Percentiles rank a stretch among this genome's conserved stretches.
Conservation (phyloP, 139 green algal genomes). For the Tetraselmis chui region DNA sequence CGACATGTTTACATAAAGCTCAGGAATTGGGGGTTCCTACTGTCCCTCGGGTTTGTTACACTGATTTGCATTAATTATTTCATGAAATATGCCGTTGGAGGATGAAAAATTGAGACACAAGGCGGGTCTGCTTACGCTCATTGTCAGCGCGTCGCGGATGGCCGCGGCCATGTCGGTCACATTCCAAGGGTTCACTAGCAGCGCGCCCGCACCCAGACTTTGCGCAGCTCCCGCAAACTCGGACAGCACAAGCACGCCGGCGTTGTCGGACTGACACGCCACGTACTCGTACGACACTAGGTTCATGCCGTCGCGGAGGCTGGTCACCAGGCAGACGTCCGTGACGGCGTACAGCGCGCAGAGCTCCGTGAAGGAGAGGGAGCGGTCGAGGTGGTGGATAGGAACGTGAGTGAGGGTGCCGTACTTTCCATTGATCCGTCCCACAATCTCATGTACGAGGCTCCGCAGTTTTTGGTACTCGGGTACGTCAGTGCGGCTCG, state of each 20-base stretch:
- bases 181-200: slow-evolving; percentile 99
- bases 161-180: slow-evolving; percentile 82
- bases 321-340: slow-evolving; percentile 72
- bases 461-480: slow-evolving; percentile 90
- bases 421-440: slow-evolving; percentile 96
- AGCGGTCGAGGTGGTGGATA: slow-evolving; percentile 95
- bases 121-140: slow-evolving; percentile 34
- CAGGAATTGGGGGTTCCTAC: too few species aligned
- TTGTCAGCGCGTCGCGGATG: slow-evolving; percentile 82
- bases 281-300: slow-evolving; percentile 89
- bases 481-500: slow-evolving; percentile 87
- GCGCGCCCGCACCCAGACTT: slow-evolving; percentile 72
- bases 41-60: too few species aligned
- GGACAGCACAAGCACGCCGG: slow-evolving; percentile 91
- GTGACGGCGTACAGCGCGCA: slow-evolving; percentile 91
- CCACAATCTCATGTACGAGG: slow-evolving; percentile 98
- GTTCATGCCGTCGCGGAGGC: slow-evolving; percentile 88
- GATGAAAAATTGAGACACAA: too few species aligned
- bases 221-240: slow-evolving; percentile 97
- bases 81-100: too few species aligned
- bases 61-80: too few species aligned
- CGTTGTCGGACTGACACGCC: slow-evolving; percentile 77
- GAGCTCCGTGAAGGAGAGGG: slow-evolving; percentile 90
- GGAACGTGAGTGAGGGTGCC: slow-evolving; percentile 93
- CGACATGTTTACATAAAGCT: too few species aligned